These are phyloP conservation scores for Claviceps spartinae DNA, from an alignment of 2,329 filamentous ascomycete species.

Conservation along the genomic window DNA sequence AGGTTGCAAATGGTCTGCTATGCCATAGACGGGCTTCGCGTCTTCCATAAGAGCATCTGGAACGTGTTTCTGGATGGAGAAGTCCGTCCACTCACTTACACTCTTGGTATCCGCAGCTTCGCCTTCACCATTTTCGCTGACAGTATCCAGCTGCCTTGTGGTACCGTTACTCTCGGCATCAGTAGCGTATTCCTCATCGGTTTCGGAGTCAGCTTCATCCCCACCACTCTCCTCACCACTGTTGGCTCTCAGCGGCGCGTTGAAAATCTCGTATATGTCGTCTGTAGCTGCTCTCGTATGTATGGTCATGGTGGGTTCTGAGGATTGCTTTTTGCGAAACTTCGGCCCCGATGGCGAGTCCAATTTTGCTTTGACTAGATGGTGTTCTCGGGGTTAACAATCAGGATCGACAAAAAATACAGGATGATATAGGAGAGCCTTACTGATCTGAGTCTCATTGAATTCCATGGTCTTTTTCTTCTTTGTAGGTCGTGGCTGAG, in stretches of 20 bases:
- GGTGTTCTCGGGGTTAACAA: slow-evolving; percentile 16
- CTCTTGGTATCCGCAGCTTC: slow-evolving; percentile 47
- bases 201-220: slow-evolving; percentile 54
- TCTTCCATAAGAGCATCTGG: slow-evolving; percentile 29
- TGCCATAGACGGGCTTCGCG: slow-evolving; percentile 16
- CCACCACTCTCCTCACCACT: slow-evolving; percentile 32
- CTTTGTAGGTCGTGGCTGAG: slow-evolving; percentile 36
- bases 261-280: slow-evolving; percentile 96
- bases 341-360: slow-evolving; percentile 82
- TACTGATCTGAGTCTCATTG: slow-evolving; percentile 87
- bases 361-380: slow-evolving; percentile 81
- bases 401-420: neutral
- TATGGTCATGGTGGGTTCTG: slow-evolving; percentile 95
- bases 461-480: slow-evolving; percentile 74
- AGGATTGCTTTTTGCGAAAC: slow-evolving; percentile 58
- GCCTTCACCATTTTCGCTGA: slow-evolving; percentile 27
- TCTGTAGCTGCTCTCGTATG: slow-evolving; percentile 92
- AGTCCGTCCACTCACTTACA: slow-evolving; percentile 80
- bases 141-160: slow-evolving; percentile 47
- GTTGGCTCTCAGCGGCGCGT: slow-evolving; percentile 46
- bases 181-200: slow-evolving; percentile 66
- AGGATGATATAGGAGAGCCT: slow-evolving; percentile 16
- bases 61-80: slow-evolving; percentile 59
- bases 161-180: slow-evolving; percentile 74
- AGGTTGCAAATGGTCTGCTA: slow-evolving; percentile 12